Evolutionary conservation across 352 stramenopile species (phyloP).

Genomic region (Phytophthora multivora): DNA sequence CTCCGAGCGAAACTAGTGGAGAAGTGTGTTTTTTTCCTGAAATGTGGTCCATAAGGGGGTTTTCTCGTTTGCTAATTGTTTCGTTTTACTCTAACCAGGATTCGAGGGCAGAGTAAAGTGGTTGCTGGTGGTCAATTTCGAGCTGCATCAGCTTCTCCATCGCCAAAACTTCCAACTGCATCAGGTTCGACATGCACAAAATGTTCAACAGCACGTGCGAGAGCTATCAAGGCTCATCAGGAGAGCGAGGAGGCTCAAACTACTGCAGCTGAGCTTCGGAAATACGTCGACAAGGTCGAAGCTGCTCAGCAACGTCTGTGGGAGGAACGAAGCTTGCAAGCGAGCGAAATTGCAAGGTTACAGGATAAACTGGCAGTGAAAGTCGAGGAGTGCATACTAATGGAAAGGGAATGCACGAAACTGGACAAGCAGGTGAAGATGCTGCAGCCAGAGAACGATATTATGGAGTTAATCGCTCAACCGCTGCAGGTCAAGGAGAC

Average conservation of each 20-base stretch:
- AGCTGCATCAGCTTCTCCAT: slow-evolving; percentile 11
- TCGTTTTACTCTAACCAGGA: slow-evolving; percentile 16
- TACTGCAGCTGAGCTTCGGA: slow-evolving; percentile 21
- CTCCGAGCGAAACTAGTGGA: slow-evolving; percentile 39
- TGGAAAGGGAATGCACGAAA: slow-evolving; percentile 9
- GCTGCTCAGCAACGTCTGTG: slow-evolving; percentile 35
- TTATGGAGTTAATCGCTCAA: not conserved
- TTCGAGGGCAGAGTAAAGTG: slow-evolving; percentile 43
- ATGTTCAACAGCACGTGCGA: slow-evolving; percentile 23
- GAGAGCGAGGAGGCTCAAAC: slow-evolving; percentile 19
- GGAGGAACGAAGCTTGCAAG: slow-evolving; percentile 28
- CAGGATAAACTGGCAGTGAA: slow-evolving; percentile 18
- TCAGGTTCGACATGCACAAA: slow-evolving; percentile 14
- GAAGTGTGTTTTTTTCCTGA: not conserved
- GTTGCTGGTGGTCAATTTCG: slow-evolving; percentile 47
- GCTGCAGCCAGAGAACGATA: slow-evolving; percentile 10
- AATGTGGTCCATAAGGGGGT: slow-evolving; percentile 1
- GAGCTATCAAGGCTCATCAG: slow-evolving; percentile 21
- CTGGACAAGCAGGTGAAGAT: slow-evolving; percentile 22
- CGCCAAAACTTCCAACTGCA: not conserved
- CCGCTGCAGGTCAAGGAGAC: not conserved
- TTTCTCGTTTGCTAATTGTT: too few species aligned
- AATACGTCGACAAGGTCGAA: slow-evolving; percentile 39
- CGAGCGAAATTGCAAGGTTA: slow-evolving; percentile 31
- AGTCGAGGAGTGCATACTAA: slow-evolving; percentile 20